Evolutionary conservation across 768 basidiomycete species (phyloP).

Genomic region (Suillus brevipes): DNA sequence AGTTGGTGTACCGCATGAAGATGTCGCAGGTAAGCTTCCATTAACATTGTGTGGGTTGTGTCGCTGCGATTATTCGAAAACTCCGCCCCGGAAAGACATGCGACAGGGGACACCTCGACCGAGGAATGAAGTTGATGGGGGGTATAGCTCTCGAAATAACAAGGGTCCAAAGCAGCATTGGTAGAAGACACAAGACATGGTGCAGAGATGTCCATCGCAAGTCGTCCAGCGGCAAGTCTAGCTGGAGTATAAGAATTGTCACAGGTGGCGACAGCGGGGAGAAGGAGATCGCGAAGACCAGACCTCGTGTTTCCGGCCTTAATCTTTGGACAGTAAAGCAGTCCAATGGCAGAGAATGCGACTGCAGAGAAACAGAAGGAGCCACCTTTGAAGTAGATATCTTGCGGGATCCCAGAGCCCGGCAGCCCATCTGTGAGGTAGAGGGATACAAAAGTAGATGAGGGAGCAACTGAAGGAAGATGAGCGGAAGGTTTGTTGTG

Average conservation of each 20-base stretch:
- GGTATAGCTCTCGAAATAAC: neutral
- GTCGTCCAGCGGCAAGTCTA: neutral
- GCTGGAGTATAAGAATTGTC: neutral
- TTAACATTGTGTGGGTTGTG: neutral
- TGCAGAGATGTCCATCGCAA: neutral
- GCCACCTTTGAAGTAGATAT: constrained; percentile 3
- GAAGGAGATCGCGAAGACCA: neutral
- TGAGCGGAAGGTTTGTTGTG: neutral
- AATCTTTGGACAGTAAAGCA: constrained; percentile 1
- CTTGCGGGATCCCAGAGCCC: neutral
- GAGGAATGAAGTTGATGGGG: neutral
- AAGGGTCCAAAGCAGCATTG: constrained; percentile 11
- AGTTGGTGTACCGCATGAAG: neutral
- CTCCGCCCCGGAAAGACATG: neutral
- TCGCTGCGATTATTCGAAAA: neutral
- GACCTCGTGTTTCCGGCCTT: neutral
- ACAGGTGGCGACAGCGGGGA: neutral
- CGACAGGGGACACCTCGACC: neutral
- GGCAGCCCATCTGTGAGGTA: neutral
- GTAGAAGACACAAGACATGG: constrained; percentile 7
- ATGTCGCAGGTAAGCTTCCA: neutral
- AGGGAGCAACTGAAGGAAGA: neutral
- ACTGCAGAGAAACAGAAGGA: neutral
- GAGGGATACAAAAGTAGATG: neutral
- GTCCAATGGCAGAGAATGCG: neutral